Evolutionary conservation across 164 flowering plant genomes (phyloP).

Genomic region (Chimonanthus salicifolius): DNA sequence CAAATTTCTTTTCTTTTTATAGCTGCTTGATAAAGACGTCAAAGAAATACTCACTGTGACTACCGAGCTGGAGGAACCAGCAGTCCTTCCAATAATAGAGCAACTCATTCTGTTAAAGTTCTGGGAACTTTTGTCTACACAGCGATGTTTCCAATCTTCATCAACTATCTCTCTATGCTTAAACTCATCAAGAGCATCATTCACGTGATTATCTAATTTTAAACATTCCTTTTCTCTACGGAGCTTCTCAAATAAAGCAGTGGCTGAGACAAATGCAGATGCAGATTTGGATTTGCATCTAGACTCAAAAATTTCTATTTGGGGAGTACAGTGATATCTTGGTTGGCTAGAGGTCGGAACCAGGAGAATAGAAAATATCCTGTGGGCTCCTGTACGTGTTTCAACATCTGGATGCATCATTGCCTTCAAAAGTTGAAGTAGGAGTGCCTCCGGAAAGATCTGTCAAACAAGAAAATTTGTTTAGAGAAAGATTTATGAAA

Average conservation of each 20-base stretch:
- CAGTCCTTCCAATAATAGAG: slow-evolving; percentile 53
- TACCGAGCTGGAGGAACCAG: slow-evolving; percentile 32
- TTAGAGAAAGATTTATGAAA: not conserved
- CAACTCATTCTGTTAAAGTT: slow-evolving; percentile 44
- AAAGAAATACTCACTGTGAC: slow-evolving; percentile 37
- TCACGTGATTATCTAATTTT: slow-evolving; percentile 29
- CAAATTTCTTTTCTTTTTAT: too few relatives aligned
- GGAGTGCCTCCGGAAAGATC: slow-evolving; percentile 84
- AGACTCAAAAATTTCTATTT: slow-evolving; percentile 33
- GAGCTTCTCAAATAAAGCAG: slow-evolving; percentile 77
- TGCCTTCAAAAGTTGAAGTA: slow-evolving; percentile 66
- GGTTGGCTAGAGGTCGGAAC: slow-evolving; percentile 42
- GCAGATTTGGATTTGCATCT: slow-evolving; percentile 50
- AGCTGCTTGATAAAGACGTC: not conserved
- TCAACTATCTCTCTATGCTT: slow-evolving; percentile 38
- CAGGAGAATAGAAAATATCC: slow-evolving; percentile 64
- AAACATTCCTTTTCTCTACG: slow-evolving; percentile 61
- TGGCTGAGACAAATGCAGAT: slow-evolving; percentile 59
- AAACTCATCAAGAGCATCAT: slow-evolving; percentile 29
- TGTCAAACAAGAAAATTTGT: slow-evolving; percentile 14
- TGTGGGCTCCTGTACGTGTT: slow-evolving; percentile 75
- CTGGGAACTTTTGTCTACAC: slow-evolving; percentile 50
- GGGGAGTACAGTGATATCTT: slow-evolving; percentile 31
- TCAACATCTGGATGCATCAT: slow-evolving; percentile 83
- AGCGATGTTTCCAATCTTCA: slow-evolving; percentile 58